Conservation (phyloP, 2,329 filamentous ascomycete genomes). For the Neopestalotiopsis sp. region DNA sequence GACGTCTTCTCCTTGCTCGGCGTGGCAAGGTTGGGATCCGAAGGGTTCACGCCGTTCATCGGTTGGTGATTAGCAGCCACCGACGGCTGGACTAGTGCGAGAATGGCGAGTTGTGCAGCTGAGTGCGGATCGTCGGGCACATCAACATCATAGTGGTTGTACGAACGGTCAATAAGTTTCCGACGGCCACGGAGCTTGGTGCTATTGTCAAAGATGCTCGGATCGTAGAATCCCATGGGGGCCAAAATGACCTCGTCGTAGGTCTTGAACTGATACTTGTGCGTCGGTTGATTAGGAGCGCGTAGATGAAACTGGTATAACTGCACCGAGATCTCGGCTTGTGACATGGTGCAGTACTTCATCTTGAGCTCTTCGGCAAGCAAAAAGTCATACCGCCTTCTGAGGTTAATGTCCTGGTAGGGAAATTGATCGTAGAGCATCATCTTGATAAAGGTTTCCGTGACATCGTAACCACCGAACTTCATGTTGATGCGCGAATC, state of each 20-base stretch:
- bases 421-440: constrained; percentile 96
- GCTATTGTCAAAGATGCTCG: constrained; percentile 82
- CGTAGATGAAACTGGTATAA: constrained; percentile 90
- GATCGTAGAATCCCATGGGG: constrained; percentile 93
- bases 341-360: constrained; percentile 89
- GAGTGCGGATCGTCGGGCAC: constrained; percentile 88
- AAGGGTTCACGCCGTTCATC: constrained; percentile 47
- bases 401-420: constrained; percentile 92
- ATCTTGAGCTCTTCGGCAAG: constrained; percentile 95
- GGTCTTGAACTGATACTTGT: constrained; percentile 94
- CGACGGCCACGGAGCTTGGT: constrained; percentile 80
- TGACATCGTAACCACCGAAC: constrained; percentile 90
- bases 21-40: constrained; percentile 57
- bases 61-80: constrained; percentile 46
- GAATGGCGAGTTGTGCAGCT: constrained; percentile 75
- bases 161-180: constrained; percentile 83
- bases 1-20: constrained; percentile 70
- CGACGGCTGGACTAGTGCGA: constrained; percentile 66
- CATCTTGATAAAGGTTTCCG: constrained; percentile 96
- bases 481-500: constrained; percentile 96
- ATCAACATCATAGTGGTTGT: constrained; percentile 91
- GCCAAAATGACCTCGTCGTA: constrained; percentile 97
- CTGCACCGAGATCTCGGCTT: constrained; percentile 87
- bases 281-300: constrained; percentile 84
- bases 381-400: constrained; percentile 87